phyloP scores from a whole-genome alignment of 108 stramenopile genomes.

The Cyclostephanos tholiformis region DNA sequence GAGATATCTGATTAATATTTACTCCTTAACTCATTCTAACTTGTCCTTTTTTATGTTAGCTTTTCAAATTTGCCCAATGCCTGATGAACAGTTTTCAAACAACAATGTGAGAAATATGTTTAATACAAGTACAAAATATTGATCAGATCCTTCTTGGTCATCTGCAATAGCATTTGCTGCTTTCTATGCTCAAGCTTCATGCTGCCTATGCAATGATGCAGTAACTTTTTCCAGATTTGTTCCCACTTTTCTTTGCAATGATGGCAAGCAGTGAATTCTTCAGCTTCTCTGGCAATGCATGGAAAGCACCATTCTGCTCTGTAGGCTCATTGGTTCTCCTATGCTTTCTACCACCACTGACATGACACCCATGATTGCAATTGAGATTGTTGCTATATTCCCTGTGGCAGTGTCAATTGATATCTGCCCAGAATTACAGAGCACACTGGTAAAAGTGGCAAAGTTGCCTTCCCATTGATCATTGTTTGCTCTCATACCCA shows the following conservation, averaged over 20 bases:
- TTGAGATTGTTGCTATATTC: constrained; percentile 10
- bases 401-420: constrained; percentile 12
- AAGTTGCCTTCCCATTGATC: background rate
- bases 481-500: constrained; percentile 9
- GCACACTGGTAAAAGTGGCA: constrained; percentile 10
- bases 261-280: background rate
- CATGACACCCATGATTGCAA: background rate
- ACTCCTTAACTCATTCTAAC: constrained; percentile 5
- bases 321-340: background rate
- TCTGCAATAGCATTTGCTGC: background rate
- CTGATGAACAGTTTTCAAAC: constrained; percentile 12
- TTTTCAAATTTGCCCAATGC: constrained; percentile 3
- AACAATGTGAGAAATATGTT: constrained; percentile 6
- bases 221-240: background rate
- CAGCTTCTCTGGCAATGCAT: background rate
- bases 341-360: background rate
- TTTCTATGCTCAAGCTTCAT: background rate
- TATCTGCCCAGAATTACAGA: background rate
- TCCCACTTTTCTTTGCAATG: background rate
- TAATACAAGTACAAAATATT: constrained; percentile 5
- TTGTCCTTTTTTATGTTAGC: constrained; percentile 3
- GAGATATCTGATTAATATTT: constrained; percentile 3
- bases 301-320: constrained; percentile 8
- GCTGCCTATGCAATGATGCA: background rate
- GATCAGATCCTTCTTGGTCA: constrained; percentile 5